Evolutionary conservation across 208 protist genomes (phyloP).

Genomic region (Acanthamoeba castellanii): DNA sequence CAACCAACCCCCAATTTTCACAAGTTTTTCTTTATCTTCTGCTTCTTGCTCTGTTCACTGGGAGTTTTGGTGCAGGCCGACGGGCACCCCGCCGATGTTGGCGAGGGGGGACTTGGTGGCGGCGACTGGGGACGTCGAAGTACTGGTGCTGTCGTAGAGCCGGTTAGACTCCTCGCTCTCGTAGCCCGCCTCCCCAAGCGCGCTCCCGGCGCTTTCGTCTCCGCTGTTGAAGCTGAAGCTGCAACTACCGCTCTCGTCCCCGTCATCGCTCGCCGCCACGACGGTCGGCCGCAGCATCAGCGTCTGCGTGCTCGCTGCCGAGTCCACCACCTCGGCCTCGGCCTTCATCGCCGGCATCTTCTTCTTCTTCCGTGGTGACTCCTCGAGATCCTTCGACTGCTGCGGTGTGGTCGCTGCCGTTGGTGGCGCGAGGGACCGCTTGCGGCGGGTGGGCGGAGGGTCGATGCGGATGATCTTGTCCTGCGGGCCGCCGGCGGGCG

Average conservation of each 20-base stretch:
- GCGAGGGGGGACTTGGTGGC: neutral
- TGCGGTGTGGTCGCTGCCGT: neutral
- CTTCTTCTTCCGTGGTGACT: neutral
- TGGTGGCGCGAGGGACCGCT: neutral
- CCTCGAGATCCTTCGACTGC: neutral
- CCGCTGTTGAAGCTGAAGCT: neutral
- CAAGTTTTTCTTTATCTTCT: no score
- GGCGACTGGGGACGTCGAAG: no score
- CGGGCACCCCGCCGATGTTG: neutral
- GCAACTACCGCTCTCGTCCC: conserved; percentile 4
- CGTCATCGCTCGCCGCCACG: neutral
- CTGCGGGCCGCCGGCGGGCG: neutral
- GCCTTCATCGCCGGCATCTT: neutral
- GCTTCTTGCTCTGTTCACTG: no score
- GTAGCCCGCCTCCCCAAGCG: neutral
- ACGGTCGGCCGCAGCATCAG: neutral
- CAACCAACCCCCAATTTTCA: no score
- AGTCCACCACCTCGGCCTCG: conserved; percentile 2
- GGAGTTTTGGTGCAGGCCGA: neutral
- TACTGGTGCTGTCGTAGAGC: no score
- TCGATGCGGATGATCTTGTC: conserved; percentile 52
- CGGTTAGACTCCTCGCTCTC: neutral
- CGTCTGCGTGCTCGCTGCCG: neutral
- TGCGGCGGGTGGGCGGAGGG: neutral
- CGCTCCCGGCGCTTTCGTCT: neutral